These are phyloP conservation scores for Sordariomycetes sp. DNA, from an alignment of 2,329 filamentous ascomycete genomes.

Conservation along the genomic window DNA sequence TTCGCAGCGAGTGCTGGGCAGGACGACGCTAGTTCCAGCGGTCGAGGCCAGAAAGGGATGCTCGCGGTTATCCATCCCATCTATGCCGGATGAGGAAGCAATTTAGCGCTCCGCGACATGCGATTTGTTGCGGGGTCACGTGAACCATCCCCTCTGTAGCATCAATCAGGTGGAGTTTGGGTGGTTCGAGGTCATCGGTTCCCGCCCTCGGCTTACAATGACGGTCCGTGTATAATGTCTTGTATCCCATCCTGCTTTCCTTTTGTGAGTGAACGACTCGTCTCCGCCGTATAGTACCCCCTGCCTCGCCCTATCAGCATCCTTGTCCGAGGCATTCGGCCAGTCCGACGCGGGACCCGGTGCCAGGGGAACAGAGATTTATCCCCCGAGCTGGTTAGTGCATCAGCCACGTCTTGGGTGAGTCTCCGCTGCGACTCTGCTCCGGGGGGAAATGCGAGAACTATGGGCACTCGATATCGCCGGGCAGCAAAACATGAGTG, in stretches of 20 bases:
- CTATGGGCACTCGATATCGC: background rate
- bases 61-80: background rate
- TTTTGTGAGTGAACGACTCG: background rate
- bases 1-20: background rate
- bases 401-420: background rate
- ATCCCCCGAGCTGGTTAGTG: background rate
- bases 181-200: background rate
- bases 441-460: background rate
- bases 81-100: background rate
- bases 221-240: background rate
- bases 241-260: background rate
- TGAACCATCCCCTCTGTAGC: background rate
- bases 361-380: background rate
- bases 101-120: background rate
- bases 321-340: background rate
- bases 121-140: background rate
- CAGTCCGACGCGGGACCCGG: background rate
- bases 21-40: background rate
- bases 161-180: conserved; percentile 3
- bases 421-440: background rate
- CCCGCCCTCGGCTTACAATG: background rate
- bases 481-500: background rate
- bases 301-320: background rate
- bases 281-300: background rate
- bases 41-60: background rate